Base-by-base conservation (phyloP, 192 early-diverging fungal genomes). In the Endogone sp. region DNA sequence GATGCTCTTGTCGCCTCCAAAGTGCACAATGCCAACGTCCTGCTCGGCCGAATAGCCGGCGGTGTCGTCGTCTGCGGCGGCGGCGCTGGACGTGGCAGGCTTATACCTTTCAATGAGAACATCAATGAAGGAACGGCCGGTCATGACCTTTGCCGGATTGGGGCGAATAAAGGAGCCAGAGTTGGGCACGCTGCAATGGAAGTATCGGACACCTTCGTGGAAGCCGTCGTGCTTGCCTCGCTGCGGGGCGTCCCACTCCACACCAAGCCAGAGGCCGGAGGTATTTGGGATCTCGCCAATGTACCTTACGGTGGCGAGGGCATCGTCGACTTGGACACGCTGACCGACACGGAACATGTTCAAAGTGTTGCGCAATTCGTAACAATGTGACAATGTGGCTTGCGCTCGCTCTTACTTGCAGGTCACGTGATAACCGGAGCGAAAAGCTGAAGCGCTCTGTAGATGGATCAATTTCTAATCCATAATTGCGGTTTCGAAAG, bases 161-260 rank as follows among this genome's bases (percentile, higher is more conserved):
- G 63, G 71, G 10, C 85, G 78, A n/a, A 85, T 77, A 66, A 88
- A 88, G 4, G 83, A 86, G 3, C 83, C 86, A 8, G 79, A 75
- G 21, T 78, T 82, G 6, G 81, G 75, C 25, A 28, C 20, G 63
- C 24, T 77, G 73, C 86, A 88, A 29, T 70, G 44, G 70, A 89
- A 89, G 67, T 88, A 87, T 25, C 70, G 67, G 4, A 32, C 71
- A 13, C 78, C 84, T 3, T 85, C 63, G 63, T 88, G 83, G 4
- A 75, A 63, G 25, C 87, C 87, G 59, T 82, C 77, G 62, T 89
- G 87, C 67, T 89, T 89, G 27, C 87, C 87, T 60, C 87, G 75
- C 22, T 63, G 62, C 11, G 70, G 69, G 71, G 83, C 78, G 64
- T 89, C 87, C 87, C 87, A 89, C 67, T 89, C 86, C 21, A 89